These are phyloP conservation scores for Lasiodiplodia citricola DNA, from an alignment of 2,329 filamentous ascomycete species.

Conservation along the genomic window DNA sequence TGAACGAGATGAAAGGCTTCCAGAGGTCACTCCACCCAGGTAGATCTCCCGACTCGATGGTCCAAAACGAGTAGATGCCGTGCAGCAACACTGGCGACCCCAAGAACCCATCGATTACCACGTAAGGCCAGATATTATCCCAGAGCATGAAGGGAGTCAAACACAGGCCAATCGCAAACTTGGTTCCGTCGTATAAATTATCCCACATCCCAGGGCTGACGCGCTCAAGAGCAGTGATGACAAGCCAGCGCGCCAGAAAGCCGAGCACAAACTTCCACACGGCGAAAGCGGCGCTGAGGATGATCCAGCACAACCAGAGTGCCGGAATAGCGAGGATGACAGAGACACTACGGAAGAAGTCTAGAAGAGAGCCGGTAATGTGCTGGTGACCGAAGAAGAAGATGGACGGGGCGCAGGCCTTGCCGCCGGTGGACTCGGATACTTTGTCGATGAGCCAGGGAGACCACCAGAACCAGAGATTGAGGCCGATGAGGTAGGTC, in stretches of 20 bases:
- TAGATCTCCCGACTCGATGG: background rate
- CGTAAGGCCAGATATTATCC: background rate
- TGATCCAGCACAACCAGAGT: background rate
- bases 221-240: background rate
- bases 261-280: background rate
- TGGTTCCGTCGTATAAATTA: background rate
- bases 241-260: background rate
- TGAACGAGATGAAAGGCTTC: background rate
- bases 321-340: background rate
- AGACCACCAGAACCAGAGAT: constrained; percentile 7
- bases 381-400: background rate
- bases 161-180: background rate
- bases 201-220: background rate
- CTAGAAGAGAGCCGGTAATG: background rate
- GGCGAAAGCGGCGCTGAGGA: background rate
- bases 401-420: background rate
- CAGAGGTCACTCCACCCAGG: background rate
- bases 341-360: background rate
- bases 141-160: background rate
- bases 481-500: constrained; percentile 2
- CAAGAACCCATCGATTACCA: background rate
- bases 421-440: background rate
- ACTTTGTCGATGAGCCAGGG: background rate
- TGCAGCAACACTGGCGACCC: background rate
- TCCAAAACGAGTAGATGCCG: background rate